These are phyloP conservation scores for Aspergillus eucalypticola DNA, from an alignment of 2,329 filamentous ascomycete genomes.

Conservation along the genomic window DNA sequence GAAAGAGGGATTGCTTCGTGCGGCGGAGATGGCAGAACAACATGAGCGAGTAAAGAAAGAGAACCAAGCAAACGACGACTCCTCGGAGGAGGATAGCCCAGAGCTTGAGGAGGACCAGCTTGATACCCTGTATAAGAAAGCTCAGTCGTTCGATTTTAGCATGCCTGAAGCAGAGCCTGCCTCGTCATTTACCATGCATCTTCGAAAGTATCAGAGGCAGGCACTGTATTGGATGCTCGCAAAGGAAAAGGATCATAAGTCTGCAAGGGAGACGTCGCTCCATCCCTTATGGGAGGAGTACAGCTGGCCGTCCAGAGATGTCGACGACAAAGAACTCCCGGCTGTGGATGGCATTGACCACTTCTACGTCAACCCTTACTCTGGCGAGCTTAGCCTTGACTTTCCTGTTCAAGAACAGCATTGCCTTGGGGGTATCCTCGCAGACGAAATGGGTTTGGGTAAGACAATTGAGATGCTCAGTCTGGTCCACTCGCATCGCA, in stretches of 20 bases:
- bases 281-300: conserved; percentile 98
- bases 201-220: conserved; percentile 94
- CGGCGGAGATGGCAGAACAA: conserved; percentile 85
- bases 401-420: conserved; percentile 94
- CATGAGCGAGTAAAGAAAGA: conserved; percentile 61
- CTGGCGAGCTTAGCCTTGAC: conserved; percentile 84
- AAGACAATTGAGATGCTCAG: conserved; percentile 99
- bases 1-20: conserved; percentile 78
- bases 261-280: conserved; percentile 76
- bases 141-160: conserved; percentile 92
- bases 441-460: conserved; percentile 94
- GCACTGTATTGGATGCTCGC: conserved; percentile 94
- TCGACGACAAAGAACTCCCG: conserved; percentile 75
- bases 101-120: conserved; percentile 95
- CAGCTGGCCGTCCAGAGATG: conserved; percentile 80
- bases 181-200: conserved; percentile 74
- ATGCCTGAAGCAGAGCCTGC: conserved; percentile 85
- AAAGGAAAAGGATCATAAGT: conserved; percentile 80
- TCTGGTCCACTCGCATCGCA: conserved; percentile 80
- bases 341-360: conserved; percentile 63
- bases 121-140: conserved; percentile 90
- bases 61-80: conserved; percentile 44
- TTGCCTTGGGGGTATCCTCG: conserved; percentile 87
- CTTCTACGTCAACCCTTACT: conserved; percentile 98
- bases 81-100: conserved; percentile 74